A percentile compares a stretch with the other conserved stretches of the same genome.
Evolutionary conservation across 805 yeast genomes (phyloP).

Genomic region (Ogataea wickerhamii): DNA sequence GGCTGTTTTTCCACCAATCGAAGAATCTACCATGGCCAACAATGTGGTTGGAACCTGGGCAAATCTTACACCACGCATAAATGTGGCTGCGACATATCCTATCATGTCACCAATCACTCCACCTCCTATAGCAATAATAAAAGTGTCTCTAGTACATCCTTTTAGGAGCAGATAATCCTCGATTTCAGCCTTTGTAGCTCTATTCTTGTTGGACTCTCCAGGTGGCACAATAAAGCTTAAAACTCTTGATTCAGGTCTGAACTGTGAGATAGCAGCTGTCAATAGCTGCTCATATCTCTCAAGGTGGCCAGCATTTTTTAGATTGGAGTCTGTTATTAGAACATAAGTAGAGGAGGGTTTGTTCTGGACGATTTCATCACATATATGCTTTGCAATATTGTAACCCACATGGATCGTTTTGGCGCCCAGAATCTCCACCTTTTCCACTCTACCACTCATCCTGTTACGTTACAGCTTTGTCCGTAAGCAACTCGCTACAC

Average conservation of each 20-base stretch:
- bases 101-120: constrained; percentile 99
- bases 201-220: constrained; percentile 86
- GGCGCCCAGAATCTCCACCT: constrained; percentile 74
- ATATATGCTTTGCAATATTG: constrained; percentile 70
- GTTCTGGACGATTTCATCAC: constrained; percentile 55
- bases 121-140: constrained; percentile 93
- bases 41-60: constrained; percentile 92
- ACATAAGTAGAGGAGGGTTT: constrained; percentile 89
- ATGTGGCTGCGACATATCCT: constrained; percentile 98
- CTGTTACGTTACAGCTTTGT: too few species aligned
- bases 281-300: constrained; percentile 44
- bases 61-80: constrained; percentile 96
- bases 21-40: constrained; percentile 95
- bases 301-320: constrained; percentile 63
- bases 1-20: constrained; percentile 98
- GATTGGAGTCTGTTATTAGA: constrained; percentile 80
- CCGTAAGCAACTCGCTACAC: too few species aligned
- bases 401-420: constrained; percentile 90
- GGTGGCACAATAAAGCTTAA: constrained; percentile 78
- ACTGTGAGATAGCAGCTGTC: constrained; percentile 30
- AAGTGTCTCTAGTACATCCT: constrained; percentile 96
- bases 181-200: constrained; percentile 86
- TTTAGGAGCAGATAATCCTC: constrained; percentile 80
- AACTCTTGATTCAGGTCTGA: constrained; percentile 58
- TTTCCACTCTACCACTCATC: constrained; percentile 31